phyloP scores from a whole-genome alignment of 2,329 filamentous ascomycete genomes.

The Scopulariopsis brevicaulis region DNA sequence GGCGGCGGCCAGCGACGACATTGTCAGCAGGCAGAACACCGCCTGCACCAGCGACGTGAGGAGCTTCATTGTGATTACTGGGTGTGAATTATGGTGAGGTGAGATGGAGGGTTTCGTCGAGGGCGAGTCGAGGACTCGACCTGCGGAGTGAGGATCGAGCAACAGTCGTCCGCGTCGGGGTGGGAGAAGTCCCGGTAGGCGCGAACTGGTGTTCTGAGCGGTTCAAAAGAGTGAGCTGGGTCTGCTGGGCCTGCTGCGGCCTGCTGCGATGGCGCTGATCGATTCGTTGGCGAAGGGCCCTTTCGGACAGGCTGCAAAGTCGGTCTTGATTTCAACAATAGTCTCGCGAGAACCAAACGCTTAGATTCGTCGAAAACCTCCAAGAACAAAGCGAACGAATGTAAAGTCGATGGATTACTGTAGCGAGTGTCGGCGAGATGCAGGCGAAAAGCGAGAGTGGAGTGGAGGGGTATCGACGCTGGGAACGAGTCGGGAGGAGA shows the following conservation, averaged over 20 bases:
- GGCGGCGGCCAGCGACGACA: constrained; percentile 38
- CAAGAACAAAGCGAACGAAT: background rate
- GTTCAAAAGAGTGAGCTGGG: background rate
- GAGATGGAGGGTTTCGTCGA: background rate
- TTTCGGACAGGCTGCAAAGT: background rate
- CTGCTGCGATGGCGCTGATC: background rate
- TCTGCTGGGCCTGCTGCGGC: background rate
- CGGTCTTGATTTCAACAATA: background rate
- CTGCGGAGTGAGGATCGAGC: background rate
- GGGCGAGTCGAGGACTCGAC: background rate
- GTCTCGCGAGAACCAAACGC: background rate
- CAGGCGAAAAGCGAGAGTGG: background rate
- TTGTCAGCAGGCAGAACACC: constrained; percentile 36
- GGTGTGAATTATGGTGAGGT: background rate
- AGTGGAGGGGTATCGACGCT: background rate
- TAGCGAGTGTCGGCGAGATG: constrained; percentile 3
- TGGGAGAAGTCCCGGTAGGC: background rate
- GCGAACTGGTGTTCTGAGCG: background rate
- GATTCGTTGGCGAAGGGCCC: background rate
- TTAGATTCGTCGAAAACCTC: background rate
- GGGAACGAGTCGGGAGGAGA: background rate
- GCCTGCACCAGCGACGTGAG: constrained; percentile 32
- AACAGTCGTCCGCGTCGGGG: background rate
- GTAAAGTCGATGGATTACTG: background rate
- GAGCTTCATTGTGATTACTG: constrained; percentile 32